Evolutionary conservation across 495 filamentous ascomycete species (phyloP), one percentile per base, ranked within the genome.

Genomic region (Pseudotulostoma volvatum): DNA sequence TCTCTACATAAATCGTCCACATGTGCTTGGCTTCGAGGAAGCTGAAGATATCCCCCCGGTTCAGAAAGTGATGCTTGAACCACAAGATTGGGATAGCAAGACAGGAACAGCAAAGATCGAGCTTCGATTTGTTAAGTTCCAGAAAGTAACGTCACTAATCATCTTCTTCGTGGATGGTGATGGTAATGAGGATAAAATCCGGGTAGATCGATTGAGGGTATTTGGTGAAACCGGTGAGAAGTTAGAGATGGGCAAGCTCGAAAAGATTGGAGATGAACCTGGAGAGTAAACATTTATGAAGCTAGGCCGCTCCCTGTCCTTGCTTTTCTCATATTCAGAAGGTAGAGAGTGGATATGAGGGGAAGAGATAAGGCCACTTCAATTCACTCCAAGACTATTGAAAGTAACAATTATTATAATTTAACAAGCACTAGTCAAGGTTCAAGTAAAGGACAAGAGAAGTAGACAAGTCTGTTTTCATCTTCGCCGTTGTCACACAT

Each of bases 71-170:
- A 71, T 70, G 48, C 66, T 97, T 15, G 62, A 73, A 42, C 62
- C 73, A 18, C 67, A 67, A 33, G 84, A 93, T 56, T 97, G 90
- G 90, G 86, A 93, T 58, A 42, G 54, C 37, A 73, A 74, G 43
- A 90, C 85, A 3, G 83, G 78, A 9, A 96, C 92, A 3, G 86
- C 82, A 8, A 84, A 74, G 51, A 63, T 96, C 14, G 63, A 77
- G 25, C 60, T 94, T 45, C 81, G 88, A 9, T 96, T 86, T 53
- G 92, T 96, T 57, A 95, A 94, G 62, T 97, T 95, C 66, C 90
- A 97, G 63, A 93, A 81, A 43, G 76, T 94, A 25, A 77, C 71
- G 40, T 85, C 76, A 39, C 53, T 97, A 48, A 83, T 93, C 5
- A 42, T 96, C 2, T 96, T 94, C 60, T 77, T 96, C 35, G 79